Base-by-base conservation (phyloP, 1,139 yeast species). In the Wickerhamiella pararugosa region DNA sequence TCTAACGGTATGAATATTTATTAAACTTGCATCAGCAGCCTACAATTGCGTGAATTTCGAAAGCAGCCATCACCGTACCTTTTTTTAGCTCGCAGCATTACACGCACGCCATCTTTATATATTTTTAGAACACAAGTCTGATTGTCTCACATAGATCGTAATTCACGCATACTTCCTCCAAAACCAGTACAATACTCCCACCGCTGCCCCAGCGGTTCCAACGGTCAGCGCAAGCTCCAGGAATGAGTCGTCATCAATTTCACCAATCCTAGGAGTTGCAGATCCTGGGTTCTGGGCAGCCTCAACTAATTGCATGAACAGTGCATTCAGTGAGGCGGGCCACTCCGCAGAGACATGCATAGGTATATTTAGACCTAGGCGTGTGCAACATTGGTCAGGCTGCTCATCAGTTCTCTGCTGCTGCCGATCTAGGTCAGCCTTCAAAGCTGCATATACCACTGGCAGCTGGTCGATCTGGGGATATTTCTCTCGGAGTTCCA, bases 401-500 rank as follows among this genome's bases (percentile, higher is more conserved):
- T 84, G 95, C 5, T 71, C 65, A 44, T 76, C 83, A 29, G 81
- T 75, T 29, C 98, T 60, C 56, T 90, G 98, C 53, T 87, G 96
- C 56, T 87, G 97, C 51, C 93, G 77, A 58, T 90, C 98, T 37
- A 86, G 66, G 59, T 90, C 98, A 0, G 98, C 97, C 56, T 90
- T 90, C 28, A 86, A 64, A 0, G 95, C 98, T 1, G 86, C 97
- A 56, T 79, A 83, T 0, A 87, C 79, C 5, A 82, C 72, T 0
- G 98, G 98, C 2, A 87, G 65, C 43, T 75, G 75, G 52, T 76
- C 78, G 34, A 87, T 62, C 34, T 66, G 64, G 0, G 75, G 71
- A 53, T 79, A 75, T 47, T 67, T 70, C 38, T 68, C 64, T 26
- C 86, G 65, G 27, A 86, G 60, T 28, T 81, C 80, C 28, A 81